Base-by-base conservation (phyloP, 2,329 filamentous ascomycete genomes). In the Coniochaeta ligniaria region DNA sequence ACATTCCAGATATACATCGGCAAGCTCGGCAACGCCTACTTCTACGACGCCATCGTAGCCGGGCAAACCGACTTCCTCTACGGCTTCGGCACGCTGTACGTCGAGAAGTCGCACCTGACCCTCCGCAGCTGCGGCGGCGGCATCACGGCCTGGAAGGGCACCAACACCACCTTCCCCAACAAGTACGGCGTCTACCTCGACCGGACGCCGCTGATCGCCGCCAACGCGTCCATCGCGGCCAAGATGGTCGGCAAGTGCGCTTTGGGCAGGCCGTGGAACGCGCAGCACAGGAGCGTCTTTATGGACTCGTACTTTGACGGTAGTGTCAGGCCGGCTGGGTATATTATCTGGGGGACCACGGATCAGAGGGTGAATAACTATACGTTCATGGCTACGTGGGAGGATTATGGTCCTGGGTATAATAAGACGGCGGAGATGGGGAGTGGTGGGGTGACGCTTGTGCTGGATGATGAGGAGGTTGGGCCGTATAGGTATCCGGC, bases 11-110 rank as follows among this genome's bases (percentile, higher is more conserved):
- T 89, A 4, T 89, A 88, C 65, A 70, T 60, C 17, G 86, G 86
- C 59, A 89, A 89, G 68, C 75, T 87, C 1, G 86, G 82, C 33
- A 88, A 87, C 64, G 82, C 82, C 0, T 89, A 88, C 72, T 85
- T 90, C 71, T 80, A 85, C 68, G 76, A 81, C 38, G 80, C 74
- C 59, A 79, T 84, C 38, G 78, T 89, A 6, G 86, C 83, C 0
- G 87, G 87, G 0, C 78, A 89, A 67, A 88, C 85, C 0, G 87
- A 90, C 66, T 89, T 89, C 72, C 74, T 89, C 22, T 89, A 88
- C 67, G 86, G 85, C 9, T 88, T 88, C 67, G 86, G 86, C 28
- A 89, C 86, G 0, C 77, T 82, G 3, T 89, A 82, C 78, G 76
- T 88, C 45, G 77, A 84, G 60, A 74, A 77, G 3, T 83, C 80